A percentile compares a stretch with the other conserved stretches of the same genome.
phyloP scores from a whole-genome alignment of 257 asterid species.

The Solanum stenotomum region DNA sequence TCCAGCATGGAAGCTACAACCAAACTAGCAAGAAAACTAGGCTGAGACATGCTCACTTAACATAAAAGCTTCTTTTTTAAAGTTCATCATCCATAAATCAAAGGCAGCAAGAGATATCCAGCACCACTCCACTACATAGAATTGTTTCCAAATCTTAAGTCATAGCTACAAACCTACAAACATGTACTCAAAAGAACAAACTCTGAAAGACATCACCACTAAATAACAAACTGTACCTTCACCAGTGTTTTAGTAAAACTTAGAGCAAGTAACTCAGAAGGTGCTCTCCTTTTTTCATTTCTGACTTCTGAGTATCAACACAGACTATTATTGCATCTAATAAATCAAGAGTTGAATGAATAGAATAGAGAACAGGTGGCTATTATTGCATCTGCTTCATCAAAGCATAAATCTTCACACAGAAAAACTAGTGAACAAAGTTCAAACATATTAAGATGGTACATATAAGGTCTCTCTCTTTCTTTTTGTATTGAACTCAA shows the following conservation, averaged over 20 bases:
- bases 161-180: not conserved
- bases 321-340: not conserved
- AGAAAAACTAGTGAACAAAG: slow-evolving; percentile 10
- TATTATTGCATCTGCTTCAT: slow-evolving; percentile 15
- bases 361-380: not conserved
- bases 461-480: slow-evolving; percentile 8
- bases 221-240: not conserved
- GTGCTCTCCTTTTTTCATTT: not conserved
- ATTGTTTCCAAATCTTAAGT: not conserved
- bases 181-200: not conserved
- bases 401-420: slow-evolving; percentile 12
- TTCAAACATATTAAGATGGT: slow-evolving; percentile 8
- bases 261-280: not conserved
- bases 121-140: not conserved
- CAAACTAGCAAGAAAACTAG: not conserved
- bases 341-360: not conserved
- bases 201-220: not conserved
- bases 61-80: not conserved
- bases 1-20: not conserved
- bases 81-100: not conserved
- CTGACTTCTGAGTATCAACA: not conserved
- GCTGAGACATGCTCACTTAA: not conserved
- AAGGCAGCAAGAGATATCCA: not conserved
- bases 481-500: not conserved
- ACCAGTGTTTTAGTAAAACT: not conserved